Conservation (phyloP, 139 green algal species). For the Closterium sp. region DNA sequence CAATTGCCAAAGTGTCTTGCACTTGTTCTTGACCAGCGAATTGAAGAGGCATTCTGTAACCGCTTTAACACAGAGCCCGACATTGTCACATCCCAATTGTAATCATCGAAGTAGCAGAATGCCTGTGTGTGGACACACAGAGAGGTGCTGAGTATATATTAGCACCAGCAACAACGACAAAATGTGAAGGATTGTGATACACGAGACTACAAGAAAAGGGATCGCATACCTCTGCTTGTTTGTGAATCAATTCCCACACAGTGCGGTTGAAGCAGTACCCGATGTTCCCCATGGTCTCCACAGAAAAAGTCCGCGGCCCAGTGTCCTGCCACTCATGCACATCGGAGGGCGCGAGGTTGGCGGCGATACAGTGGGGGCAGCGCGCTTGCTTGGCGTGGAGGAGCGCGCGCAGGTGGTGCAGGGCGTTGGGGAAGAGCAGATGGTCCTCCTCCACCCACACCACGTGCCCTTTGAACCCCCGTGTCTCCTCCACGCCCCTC, state of each 20-base stretch:
- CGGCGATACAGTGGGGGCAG: constrained; percentile 37
- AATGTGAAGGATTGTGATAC: neutral
- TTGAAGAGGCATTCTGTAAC: neutral
- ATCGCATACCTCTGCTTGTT: constrained; percentile 1
- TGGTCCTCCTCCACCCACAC: constrained; percentile 51
- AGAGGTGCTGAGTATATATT: neutral
- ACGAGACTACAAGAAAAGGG: neutral
- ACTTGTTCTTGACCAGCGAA: neutral
- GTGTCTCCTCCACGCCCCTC: constrained; percentile 28
- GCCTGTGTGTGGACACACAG: neutral
- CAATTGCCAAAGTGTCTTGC: neutral
- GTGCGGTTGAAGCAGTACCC: constrained; percentile 50
- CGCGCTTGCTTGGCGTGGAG: constrained; percentile 9
- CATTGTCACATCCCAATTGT: constrained; percentile 48
- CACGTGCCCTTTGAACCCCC: constrained; percentile 30
- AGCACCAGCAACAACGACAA: neutral
- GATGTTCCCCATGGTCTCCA: constrained; percentile 37
- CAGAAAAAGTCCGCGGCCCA: neutral
- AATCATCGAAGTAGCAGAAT: constrained; percentile 50
- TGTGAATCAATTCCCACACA: constrained; percentile 22
- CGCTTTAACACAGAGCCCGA: neutral
- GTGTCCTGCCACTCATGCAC: neutral
- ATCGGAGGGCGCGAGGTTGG: constrained; percentile 34
- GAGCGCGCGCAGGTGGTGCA: constrained; percentile 20
- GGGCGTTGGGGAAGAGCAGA: constrained; percentile 44